Evolutionary conservation across 192 early-diverging fungal species (phyloP).

Genomic region (Paraglomus occultum): DNA sequence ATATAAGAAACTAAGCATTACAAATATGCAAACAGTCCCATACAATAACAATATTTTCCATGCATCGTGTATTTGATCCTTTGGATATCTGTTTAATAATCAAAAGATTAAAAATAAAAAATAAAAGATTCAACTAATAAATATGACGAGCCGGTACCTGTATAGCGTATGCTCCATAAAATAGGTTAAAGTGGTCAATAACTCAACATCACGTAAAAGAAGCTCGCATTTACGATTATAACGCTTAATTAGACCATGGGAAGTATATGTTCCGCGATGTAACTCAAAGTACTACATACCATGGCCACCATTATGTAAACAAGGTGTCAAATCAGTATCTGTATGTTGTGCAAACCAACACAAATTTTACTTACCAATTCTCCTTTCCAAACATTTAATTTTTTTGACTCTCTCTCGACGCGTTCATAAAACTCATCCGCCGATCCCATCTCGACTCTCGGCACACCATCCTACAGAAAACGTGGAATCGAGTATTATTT

Average conservation of each 20-base stretch:
- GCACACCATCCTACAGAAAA: slow-evolving; percentile 64
- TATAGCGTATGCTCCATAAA: slow-evolving; percentile 27
- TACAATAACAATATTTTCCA: slow-evolving; percentile 90
- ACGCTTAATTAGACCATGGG: slow-evolving; percentile 83
- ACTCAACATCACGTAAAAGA: slow-evolving; percentile 82
- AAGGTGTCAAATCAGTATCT: neutral
- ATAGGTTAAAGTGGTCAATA: slow-evolving; percentile 57
- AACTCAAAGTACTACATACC: slow-evolving; percentile 85
- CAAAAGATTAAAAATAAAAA: slow-evolving; percentile 10
- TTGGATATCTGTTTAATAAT: slow-evolving; percentile 59
- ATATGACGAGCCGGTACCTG: neutral
- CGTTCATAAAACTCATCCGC: slow-evolving; percentile 85
- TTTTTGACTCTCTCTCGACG: slow-evolving; percentile 65
- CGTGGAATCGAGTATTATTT: neutral
- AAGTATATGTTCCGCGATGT: slow-evolving; percentile 97
- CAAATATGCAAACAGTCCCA: slow-evolving; percentile 20
- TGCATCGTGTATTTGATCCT: slow-evolving; percentile 67
- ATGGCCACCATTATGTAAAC: slow-evolving; percentile 5
- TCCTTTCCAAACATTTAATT: slow-evolving; percentile 87
- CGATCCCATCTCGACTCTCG: slow-evolving; percentile 67
- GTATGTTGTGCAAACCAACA: slow-evolving; percentile 6
- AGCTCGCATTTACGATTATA: slow-evolving; percentile 85
- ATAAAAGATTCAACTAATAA: neutral
- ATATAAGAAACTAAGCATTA: slow-evolving; percentile 10
- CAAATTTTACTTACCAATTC: slow-evolving; percentile 65